These are phyloP conservation scores for Penicillium lagena DNA, from an alignment of 495 filamentous ascomycete species.

Conservation along the genomic window DNA sequence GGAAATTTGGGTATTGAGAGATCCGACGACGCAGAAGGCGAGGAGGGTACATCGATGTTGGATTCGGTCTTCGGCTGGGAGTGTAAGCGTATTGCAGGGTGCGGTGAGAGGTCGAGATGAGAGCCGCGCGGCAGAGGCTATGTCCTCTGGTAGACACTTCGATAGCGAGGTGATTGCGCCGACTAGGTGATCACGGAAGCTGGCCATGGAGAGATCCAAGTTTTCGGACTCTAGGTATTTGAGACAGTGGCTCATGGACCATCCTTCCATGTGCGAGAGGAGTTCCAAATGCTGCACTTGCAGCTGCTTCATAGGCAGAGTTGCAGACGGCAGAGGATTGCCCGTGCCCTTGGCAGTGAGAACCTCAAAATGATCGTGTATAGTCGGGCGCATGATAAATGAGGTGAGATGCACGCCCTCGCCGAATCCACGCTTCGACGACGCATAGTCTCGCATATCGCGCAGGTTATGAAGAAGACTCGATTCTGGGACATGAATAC, in stretches of 20 bases:
- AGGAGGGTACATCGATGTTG: conserved; percentile 27
- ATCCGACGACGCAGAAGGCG: conserved; percentile 51
- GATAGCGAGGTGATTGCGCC: conserved; percentile 34
- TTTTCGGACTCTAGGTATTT: conserved; percentile 35
- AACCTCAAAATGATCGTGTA: conserved; percentile 67
- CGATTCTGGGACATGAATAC: conserved; percentile 60
- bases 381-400: conserved; percentile 64
- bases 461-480: conserved; percentile 49
- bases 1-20: conserved; percentile 36
- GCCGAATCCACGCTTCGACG: neutral
- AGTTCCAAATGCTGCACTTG: conserved; percentile 52
- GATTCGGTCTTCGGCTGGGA: conserved; percentile 17
- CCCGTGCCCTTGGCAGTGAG: conserved; percentile 58
- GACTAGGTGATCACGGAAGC: conserved; percentile 37
- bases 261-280: conserved; percentile 50
- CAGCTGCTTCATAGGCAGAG: conserved; percentile 51
- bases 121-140: conserved; percentile 42
- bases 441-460: conserved; percentile 7
- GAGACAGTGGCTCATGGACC: conserved; percentile 45
- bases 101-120: conserved; percentile 40
- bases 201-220: conserved; percentile 23
- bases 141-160: conserved; percentile 35
- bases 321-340: conserved; percentile 62
- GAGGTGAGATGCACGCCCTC: conserved; percentile 69
- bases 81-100: conserved; percentile 24